Conservation (phyloP, 176 grass and related monocot genomes). For the Oryza meyeriana region DNA sequence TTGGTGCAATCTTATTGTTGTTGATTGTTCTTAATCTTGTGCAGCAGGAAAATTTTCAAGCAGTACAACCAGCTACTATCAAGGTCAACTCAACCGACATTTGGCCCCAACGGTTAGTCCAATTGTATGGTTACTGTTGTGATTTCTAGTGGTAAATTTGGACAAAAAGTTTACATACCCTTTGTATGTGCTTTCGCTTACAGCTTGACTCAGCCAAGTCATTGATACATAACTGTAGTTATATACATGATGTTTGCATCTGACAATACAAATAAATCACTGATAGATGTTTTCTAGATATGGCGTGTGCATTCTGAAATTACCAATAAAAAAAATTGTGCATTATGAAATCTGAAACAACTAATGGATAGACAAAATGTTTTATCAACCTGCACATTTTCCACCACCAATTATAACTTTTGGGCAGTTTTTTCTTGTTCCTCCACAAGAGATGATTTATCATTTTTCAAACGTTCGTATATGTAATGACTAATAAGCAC, state of each 20-base stretch:
- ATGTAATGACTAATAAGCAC: not conserved
- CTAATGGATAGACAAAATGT: not conserved
- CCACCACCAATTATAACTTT: not conserved
- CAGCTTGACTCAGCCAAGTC: not conserved
- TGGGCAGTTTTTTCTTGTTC: not conserved
- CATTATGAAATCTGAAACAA: conserved; percentile 10
- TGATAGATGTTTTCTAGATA: not conserved
- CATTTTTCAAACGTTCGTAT: not conserved
- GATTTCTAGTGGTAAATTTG: not conserved
- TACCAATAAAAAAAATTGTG: not conserved
- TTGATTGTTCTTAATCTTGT: not conserved
- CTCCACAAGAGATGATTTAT: not conserved
- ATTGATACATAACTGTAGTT: not conserved
- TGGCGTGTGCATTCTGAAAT: not conserved
- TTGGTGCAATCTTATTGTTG: not conserved
- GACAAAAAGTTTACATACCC: not conserved
- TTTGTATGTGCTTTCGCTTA: not conserved
- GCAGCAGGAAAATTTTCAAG: conserved; percentile 17
- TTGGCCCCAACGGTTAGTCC: conserved; percentile 22
- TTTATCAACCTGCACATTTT: not conserved
- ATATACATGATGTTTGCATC: not conserved
- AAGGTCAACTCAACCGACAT: not conserved
- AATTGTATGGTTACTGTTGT: not conserved
- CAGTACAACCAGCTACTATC: conserved; percentile 14
- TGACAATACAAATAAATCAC: not conserved